Percentiles rank a stretch among this genome's conserved stretches.
Conservation (phyloP, 257 asterid species). For the Nicotiana otophora region DNA sequence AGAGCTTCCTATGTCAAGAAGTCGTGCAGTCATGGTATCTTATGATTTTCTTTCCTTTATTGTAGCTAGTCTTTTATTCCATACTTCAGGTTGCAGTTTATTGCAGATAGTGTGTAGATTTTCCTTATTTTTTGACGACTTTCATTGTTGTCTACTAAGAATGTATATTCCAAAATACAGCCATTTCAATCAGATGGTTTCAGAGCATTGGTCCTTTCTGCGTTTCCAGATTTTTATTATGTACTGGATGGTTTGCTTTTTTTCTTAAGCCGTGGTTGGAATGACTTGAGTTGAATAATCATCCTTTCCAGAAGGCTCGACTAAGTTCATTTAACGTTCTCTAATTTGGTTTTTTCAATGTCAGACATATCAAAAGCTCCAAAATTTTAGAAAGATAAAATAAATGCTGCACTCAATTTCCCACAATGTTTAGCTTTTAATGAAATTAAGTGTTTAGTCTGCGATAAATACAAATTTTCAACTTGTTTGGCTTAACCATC, state of each 20-base stretch:
- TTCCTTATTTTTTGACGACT: conserved; percentile 15
- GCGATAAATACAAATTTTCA: background rate
- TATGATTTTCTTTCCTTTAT: conserved; percentile 55
- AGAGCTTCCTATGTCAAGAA: conserved; percentile 92
- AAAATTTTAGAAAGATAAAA: background rate
- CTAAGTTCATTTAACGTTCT: background rate
- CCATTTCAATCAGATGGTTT: conserved; percentile 3
- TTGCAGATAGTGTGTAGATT: conserved; percentile 23
- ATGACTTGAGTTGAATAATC: background rate
- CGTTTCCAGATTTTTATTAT: background rate
- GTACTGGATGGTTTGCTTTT: background rate
- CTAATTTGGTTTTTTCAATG: background rate
- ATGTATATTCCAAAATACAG: conserved; percentile 24
- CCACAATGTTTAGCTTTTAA: background rate
- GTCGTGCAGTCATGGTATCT: conserved; percentile 99
- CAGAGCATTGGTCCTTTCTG: background rate
- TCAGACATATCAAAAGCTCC: background rate
- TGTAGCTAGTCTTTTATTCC: conserved; percentile 25
- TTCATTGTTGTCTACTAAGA: conserved; percentile 21
- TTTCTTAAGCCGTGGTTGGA: background rate
- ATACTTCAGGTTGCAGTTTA: conserved; percentile 37
- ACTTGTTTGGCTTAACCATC: background rate
- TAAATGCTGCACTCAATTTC: background rate
- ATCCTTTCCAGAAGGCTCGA: background rate
- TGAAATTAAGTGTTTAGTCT: background rate